Evolutionary conservation across 805 yeast species (phyloP).

Genomic region (Babjeviella inositovora): DNA sequence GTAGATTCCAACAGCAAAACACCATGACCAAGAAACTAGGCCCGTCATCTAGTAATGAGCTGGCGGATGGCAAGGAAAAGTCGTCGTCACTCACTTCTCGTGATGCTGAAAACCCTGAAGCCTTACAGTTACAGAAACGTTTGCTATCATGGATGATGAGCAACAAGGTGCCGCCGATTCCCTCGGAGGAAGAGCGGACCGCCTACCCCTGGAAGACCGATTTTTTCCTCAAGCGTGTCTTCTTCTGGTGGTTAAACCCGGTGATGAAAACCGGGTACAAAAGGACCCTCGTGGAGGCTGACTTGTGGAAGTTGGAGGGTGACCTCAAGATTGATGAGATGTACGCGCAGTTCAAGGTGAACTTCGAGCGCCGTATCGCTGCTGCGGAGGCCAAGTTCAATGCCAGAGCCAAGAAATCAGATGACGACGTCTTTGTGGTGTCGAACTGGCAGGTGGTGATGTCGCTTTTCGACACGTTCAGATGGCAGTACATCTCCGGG

Average conservation of each 20-base stretch:
- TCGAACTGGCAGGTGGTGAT: no score
- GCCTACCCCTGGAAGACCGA: conserved; percentile 23
- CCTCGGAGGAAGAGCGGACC: conserved; percentile 29
- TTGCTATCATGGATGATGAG: conserved; percentile 14
- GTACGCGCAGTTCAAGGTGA: conserved; percentile 14
- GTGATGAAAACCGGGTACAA: conserved; percentile 52
- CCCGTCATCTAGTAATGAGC: no score
- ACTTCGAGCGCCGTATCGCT: conserved; percentile 14
- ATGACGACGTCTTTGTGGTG: conserved; percentile 7
- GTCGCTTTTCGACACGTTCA: conserved; percentile 33
- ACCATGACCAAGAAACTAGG: no score
- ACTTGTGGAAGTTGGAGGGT: conserved; percentile 31
- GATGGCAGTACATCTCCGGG: conserved; percentile 21
- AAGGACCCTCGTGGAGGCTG: conserved; percentile 52
- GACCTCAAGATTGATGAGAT: conserved; percentile 23
- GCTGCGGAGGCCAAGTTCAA: no score
- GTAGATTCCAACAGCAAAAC: no score
- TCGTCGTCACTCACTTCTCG: no score
- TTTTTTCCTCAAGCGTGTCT: conserved; percentile 20
- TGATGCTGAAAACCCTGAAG: no score
- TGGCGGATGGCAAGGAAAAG: no score
- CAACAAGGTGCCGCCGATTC: conserved; percentile 32
- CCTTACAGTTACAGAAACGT: no score
- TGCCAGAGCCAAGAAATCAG: conserved; percentile 10
- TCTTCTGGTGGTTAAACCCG: conserved; percentile 59